Percentiles rank a stretch among this genome's conserved stretches.
Evolutionary conservation across 305 asterid species (phyloP).

Genomic region (Striga hermonthica): DNA sequence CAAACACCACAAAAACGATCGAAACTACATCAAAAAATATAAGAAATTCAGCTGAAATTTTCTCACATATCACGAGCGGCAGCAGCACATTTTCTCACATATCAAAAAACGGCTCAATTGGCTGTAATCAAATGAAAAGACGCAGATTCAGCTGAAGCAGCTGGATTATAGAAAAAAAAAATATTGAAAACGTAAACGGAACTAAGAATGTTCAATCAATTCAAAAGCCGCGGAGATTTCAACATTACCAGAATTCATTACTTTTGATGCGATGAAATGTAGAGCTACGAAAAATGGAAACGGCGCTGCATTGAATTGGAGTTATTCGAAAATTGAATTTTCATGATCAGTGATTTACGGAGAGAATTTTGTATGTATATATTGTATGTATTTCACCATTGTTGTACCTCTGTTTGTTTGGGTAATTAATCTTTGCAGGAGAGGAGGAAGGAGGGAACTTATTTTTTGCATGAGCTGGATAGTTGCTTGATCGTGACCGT

Average conservation of each 20-base stretch:
- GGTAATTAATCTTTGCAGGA: constrained; percentile 10
- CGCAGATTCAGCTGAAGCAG: constrained; percentile 32
- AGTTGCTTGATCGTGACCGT: constrained; percentile 32
- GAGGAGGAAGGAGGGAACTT: constrained; percentile 26
- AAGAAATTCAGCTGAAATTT: constrained; percentile 2
- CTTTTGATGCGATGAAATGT: background rate
- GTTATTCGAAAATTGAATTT: constrained; percentile 21
- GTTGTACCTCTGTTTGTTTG: background rate
- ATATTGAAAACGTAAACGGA: background rate
- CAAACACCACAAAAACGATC: constrained; percentile 5
- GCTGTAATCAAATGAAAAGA: constrained; percentile 4
- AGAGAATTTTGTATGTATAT: constrained; percentile 7
- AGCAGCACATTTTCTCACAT: constrained; percentile 7
- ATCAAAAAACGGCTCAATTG: constrained; percentile 2
- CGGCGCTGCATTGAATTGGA: constrained; percentile 37
- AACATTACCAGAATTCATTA: background rate
- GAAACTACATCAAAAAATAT: background rate
- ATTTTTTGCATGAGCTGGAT: constrained; percentile 15
- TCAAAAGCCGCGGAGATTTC: constrained; percentile 15
- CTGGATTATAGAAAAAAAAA: constrained; percentile 26
- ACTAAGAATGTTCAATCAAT: background rate
- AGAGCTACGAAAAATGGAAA: constrained; percentile 29
- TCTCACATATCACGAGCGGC: constrained; percentile 4
- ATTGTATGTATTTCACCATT: background rate
- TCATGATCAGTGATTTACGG: background rate